Conservation (phyloP, 2,329 filamentous ascomycete genomes). For the Cladosporium colombiae region DNA sequence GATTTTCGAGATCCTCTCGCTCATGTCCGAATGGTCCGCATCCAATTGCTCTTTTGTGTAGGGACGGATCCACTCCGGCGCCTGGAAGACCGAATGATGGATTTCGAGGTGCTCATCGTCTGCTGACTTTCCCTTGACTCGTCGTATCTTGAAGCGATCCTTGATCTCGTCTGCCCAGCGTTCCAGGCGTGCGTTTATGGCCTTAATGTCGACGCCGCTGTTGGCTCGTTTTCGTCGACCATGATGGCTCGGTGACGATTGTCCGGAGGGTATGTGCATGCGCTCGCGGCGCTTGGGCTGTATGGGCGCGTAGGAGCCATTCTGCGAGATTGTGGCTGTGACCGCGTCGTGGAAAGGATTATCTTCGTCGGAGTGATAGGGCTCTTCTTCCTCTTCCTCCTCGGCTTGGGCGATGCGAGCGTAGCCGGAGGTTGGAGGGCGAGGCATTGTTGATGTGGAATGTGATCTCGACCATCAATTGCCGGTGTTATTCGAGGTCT, state of each 20-base stretch:
- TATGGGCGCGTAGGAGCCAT: slow-evolving; percentile 44
- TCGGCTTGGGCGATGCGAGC: slow-evolving; percentile 55
- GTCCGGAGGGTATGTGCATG: slow-evolving; percentile 43
- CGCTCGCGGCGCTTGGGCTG: slow-evolving; percentile 46
- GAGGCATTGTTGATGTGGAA: slow-evolving; percentile 31
- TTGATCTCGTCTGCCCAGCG: slow-evolving; percentile 98
- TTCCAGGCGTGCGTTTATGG: slow-evolving; percentile 93
- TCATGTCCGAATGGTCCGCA: slow-evolving; percentile 44
- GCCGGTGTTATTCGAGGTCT: not conserved
- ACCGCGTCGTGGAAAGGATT: slow-evolving; percentile 31
- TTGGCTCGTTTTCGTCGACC: slow-evolving; percentile 65
- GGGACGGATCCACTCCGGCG: slow-evolving; percentile 83
- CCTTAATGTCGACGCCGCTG: slow-evolving; percentile 93
- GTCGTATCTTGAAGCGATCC: slow-evolving; percentile 87
- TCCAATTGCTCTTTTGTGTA: slow-evolving; percentile 74
- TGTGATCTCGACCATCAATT: slow-evolving; percentile 31
- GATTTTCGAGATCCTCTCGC: slow-evolving; percentile 68
- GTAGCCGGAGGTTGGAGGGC: slow-evolving; percentile 52
- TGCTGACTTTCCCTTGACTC: slow-evolving; percentile 69
- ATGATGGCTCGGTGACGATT: slow-evolving; percentile 38
- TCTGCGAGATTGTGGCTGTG: slow-evolving; percentile 12
- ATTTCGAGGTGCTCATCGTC: slow-evolving; percentile 92
- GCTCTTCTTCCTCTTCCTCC: slow-evolving; percentile 48
- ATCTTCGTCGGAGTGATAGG: slow-evolving; percentile 45
- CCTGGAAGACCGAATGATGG: slow-evolving; percentile 93